phyloP scores from a whole-genome alignment of 148 eudicot genomes.

The Nepenthes gracilis region DNA sequence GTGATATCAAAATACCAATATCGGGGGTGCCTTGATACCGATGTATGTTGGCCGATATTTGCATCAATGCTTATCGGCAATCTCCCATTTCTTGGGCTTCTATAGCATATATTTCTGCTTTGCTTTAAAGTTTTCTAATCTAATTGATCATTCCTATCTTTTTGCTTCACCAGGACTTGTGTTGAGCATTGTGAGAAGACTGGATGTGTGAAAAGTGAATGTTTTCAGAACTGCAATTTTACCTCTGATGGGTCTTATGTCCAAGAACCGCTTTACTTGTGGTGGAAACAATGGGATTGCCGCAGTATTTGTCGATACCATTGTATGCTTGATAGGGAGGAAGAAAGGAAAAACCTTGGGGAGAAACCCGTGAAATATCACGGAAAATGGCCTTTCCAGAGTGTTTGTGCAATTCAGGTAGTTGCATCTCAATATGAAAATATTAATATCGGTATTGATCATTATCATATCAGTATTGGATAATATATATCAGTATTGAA shows the following conservation, averaged over 20 bases:
- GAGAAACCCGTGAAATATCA: constrained; percentile 41
- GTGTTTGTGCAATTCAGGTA: constrained; percentile 57
- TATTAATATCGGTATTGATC: background rate
- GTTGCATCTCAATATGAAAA: background rate
- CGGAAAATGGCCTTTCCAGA: constrained; percentile 55
- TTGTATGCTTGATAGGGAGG: constrained; percentile 49
- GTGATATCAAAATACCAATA: no score
- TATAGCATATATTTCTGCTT: no score
- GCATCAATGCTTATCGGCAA: no score
- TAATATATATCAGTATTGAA: no score
- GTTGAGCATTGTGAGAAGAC: constrained; percentile 50
- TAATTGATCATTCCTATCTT: background rate
- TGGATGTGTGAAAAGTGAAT: constrained; percentile 40
- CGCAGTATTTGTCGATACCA: constrained; percentile 50
- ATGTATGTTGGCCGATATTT: no score
- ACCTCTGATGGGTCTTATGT: constrained; percentile 50
- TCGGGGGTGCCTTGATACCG: no score
- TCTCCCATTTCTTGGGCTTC: background rate
- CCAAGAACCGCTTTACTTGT: constrained; percentile 50
- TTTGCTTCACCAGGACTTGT: constrained; percentile 35
- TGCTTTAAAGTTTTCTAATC: constrained; percentile 5
- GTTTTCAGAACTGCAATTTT: constrained; percentile 49
- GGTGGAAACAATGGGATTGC: constrained; percentile 62
- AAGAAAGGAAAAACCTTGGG: constrained; percentile 36
- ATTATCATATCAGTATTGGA: background rate